Conservation (phyloP, 176 grass and related monocot genomes). For the Carex littledalei region DNA sequence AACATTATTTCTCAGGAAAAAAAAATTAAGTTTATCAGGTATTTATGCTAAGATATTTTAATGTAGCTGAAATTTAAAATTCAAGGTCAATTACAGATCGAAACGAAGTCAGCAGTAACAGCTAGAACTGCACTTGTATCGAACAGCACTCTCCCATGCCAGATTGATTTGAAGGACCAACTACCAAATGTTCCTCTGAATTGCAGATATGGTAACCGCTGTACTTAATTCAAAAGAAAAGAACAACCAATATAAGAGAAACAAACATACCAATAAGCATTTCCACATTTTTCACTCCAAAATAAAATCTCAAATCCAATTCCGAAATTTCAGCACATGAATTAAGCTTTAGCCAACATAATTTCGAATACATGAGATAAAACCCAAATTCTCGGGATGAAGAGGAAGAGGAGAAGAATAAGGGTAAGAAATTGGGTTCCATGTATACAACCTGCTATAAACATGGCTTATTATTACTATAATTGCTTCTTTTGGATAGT, state of each 20-base stretch:
- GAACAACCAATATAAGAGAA: not conserved
- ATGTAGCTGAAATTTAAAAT: not conserved
- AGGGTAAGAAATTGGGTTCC: no score
- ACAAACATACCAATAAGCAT: constrained; percentile 6
- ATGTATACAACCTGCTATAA: not conserved
- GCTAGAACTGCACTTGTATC: not conserved
- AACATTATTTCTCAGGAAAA: not conserved
- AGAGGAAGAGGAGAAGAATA: no score
- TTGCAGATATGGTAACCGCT: not conserved
- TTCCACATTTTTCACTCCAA: not conserved
- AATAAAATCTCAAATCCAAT: no score
- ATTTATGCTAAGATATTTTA: not conserved
- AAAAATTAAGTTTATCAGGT: not conserved
- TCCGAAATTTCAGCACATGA: no score
- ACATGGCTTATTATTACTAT: not conserved
- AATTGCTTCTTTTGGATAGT: not conserved
- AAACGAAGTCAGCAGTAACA: not conserved
- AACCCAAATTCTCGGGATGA: no score
- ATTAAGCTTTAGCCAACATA: no score
- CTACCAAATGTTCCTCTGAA: not conserved
- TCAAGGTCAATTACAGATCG: not conserved
- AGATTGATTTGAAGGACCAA: constrained; percentile 11
- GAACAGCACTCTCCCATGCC: constrained; percentile 2
- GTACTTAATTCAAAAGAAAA: not conserved
- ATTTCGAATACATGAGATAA: no score